Conservation (phyloP, 352 stramenopile species). For the Phytophthora pinifolia region DNA sequence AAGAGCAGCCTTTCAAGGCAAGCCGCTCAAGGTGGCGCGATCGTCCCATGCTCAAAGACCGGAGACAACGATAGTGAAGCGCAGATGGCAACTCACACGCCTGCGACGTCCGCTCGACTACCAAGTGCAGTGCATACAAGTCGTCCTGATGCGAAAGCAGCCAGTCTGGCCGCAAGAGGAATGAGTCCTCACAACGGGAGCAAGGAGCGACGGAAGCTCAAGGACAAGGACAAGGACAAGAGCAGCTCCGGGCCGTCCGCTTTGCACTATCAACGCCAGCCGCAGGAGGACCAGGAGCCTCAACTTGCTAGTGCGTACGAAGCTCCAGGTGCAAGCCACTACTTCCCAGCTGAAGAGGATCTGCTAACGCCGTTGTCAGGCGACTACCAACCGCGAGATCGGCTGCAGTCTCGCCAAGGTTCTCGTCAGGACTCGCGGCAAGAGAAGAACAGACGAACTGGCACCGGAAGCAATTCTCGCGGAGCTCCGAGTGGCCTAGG, state of each 20-base stretch:
- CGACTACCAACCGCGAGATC: constrained; percentile 72
- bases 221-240: constrained; percentile 36
- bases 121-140: constrained; percentile 40
- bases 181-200: constrained; percentile 33
- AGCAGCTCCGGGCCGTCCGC: not conserved
- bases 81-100: not conserved
- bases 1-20: constrained; percentile 27
- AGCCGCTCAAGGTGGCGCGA: constrained; percentile 2
- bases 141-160: constrained; percentile 17
- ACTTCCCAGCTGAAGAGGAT: constrained; percentile 33
- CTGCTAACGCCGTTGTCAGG: constrained; percentile 39
- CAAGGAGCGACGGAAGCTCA: constrained; percentile 43
- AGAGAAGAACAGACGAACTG: constrained; percentile 19
- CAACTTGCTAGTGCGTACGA: constrained; percentile 29
- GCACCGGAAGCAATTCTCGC: constrained; percentile 10
- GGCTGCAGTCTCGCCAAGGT: constrained; percentile 74
- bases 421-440: constrained; percentile 57
- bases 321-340: constrained; percentile 21
- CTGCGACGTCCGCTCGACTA: constrained; percentile 25
- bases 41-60: constrained; percentile 10
- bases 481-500: constrained; percentile 27
- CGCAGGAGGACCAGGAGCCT: constrained; percentile 26
- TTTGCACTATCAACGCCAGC: constrained; percentile 9
- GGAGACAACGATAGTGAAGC: constrained; percentile 9
- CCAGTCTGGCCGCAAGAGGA: constrained; percentile 7